These are phyloP conservation scores for Xerocomus minutiporus DNA, from an alignment of 1,284 basidiomycete species.

Conservation along the genomic window DNA sequence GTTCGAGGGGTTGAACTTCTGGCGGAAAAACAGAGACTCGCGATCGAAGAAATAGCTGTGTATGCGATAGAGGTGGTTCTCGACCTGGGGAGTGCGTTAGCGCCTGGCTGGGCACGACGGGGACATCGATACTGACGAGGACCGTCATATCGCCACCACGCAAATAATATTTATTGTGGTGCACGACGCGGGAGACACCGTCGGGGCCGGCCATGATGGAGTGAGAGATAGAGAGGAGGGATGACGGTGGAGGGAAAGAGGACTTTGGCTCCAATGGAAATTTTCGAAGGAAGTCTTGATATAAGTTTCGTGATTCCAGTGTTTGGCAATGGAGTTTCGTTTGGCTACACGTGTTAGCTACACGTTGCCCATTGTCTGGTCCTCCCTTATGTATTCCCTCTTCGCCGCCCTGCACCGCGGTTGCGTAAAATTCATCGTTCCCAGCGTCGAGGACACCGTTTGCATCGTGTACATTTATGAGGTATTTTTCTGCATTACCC, in stretches of 20 bases:
- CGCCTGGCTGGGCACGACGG: slow-evolving; percentile 1
- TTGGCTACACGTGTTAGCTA: slow-evolving; percentile 38
- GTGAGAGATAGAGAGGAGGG: slow-evolving; percentile 20
- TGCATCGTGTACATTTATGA: neutral
- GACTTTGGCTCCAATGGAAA: slow-evolving; percentile 32
- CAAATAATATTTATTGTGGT: slow-evolving; percentile 47
- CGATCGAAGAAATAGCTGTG: slow-evolving; percentile 58
- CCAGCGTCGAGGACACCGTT: slow-evolving; percentile 9
- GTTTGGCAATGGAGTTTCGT: slow-evolving; percentile 16
- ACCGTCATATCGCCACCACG: slow-evolving; percentile 52
- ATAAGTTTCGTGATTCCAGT: slow-evolving; percentile 30
- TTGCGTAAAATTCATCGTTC: slow-evolving; percentile 27
- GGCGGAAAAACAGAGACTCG: slow-evolving; percentile 52
- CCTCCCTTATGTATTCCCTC: slow-evolving; percentile 20
- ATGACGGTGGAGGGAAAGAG: slow-evolving; percentile 25
- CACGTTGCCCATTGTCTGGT: slow-evolving; percentile 29
- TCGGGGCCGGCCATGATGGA: slow-evolving; percentile 24
- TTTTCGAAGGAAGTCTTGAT: slow-evolving; percentile 34
- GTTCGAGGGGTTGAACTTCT: slow-evolving; percentile 35
- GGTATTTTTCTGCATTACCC: neutral
- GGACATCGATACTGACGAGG: slow-evolving; percentile 38
- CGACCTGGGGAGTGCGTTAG: slow-evolving; percentile 35
- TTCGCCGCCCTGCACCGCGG: slow-evolving; percentile 10
- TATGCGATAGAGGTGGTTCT: slow-evolving; percentile 43
- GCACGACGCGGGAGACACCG: slow-evolving; percentile 27